These are phyloP conservation scores for Microthlaspi erraticum DNA, from an alignment of 345 rosid genomes.

Conservation along the genomic window DNA sequence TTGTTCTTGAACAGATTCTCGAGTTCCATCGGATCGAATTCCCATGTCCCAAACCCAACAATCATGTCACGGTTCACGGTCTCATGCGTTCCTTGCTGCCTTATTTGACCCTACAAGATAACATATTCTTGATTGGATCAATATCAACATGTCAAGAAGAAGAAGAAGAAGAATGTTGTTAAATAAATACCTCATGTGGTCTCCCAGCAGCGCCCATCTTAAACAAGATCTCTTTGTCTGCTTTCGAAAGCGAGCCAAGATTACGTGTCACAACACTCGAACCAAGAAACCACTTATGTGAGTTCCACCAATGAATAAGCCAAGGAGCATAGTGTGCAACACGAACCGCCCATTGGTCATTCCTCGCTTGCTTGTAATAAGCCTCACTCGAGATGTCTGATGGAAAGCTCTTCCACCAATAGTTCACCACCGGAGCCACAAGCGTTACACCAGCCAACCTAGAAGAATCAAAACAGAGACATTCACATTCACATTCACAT, in stretches of 20 bases:
- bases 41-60: conserved; percentile 64
- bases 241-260: conserved; percentile 43
- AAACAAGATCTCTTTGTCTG: conserved; percentile 51
- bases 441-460: conserved; percentile 68
- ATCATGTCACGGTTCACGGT: conserved; percentile 57
- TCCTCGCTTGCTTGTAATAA: conserved; percentile 46
- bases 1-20: conserved; percentile 54
- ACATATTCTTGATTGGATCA: neutral
- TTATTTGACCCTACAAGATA: conserved; percentile 38
- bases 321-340: conserved; percentile 67
- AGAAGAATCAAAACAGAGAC: conserved; percentile 15
- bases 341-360: conserved; percentile 64
- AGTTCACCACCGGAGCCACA: conserved; percentile 62
- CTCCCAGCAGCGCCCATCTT: conserved; percentile 29
- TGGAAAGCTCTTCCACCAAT: conserved; percentile 66
- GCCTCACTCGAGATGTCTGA: conserved; percentile 56
- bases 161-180: conserved; percentile 15
- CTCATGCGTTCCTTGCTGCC: conserved; percentile 68
- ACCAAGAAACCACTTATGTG: conserved; percentile 59
- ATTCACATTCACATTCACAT: neutral
- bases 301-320: conserved; percentile 79
- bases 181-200: conserved; percentile 30
- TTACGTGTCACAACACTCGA: conserved; percentile 46
- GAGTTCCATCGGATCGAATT: conserved; percentile 59
- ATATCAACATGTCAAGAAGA: neutral